These are phyloP conservation scores for Pythium monospermum DNA, from an alignment of 352 stramenopile species.

Conservation along the genomic window DNA sequence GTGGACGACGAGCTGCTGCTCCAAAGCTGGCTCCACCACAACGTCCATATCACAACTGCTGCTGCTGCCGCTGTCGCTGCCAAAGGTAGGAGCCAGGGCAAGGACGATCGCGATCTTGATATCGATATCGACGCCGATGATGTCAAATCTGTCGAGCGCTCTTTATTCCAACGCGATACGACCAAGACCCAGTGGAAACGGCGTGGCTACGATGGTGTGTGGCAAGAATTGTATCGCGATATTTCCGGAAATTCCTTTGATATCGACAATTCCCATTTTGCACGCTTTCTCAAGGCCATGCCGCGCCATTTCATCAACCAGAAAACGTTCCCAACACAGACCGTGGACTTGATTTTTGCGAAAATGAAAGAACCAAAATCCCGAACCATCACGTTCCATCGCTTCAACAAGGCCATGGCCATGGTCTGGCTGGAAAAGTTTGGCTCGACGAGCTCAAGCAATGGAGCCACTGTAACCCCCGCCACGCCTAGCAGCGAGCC, in stretches of 20 bases:
- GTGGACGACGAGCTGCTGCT: slow-evolving; percentile 57
- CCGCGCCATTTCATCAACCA: slow-evolving; percentile 58
- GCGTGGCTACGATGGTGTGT: slow-evolving; percentile 56
- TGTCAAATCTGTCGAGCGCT: slow-evolving; percentile 27
- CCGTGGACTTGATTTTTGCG: slow-evolving; percentile 54
- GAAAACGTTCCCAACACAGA: slow-evolving; percentile 47
- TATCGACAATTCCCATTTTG: slow-evolving; percentile 66
- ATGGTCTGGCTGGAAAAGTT: slow-evolving; percentile 67
- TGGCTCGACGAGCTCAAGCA: neutral
- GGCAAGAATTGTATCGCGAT: slow-evolving; percentile 59
- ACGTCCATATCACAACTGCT: too few relatives aligned
- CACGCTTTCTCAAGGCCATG: slow-evolving; percentile 55
- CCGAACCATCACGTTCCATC: slow-evolving; percentile 46
- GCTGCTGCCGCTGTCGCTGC: too few relatives aligned
- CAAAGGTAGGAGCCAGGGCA: too few relatives aligned
- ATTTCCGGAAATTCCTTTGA: slow-evolving; percentile 37
- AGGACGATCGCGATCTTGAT: slow-evolving; percentile 6
- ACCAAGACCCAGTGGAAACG: slow-evolving; percentile 38
- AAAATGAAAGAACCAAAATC: slow-evolving; percentile 77
- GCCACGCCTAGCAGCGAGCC: neutral
- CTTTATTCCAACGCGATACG: slow-evolving; percentile 34
- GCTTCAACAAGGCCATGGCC: slow-evolving; percentile 59
- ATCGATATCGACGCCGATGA: slow-evolving; percentile 8
- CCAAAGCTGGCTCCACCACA: slow-evolving; percentile 52
- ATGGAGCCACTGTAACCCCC: too few relatives aligned